Conservation (phyloP, 345 rosid genomes). For the Salix brachista region DNA sequence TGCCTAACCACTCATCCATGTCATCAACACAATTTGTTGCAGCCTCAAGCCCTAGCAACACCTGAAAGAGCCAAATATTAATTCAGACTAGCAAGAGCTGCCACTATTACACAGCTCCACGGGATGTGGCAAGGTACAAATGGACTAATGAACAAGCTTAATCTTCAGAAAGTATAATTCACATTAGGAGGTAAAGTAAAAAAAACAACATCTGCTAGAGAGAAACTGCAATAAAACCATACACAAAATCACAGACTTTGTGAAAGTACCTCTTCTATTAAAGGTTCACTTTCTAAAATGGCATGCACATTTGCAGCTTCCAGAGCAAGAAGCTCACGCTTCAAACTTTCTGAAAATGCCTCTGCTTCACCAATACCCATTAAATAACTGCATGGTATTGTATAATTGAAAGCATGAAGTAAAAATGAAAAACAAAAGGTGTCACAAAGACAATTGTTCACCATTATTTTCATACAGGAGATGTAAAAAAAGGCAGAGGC, state of each 20-base stretch:
- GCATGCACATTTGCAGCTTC: conserved; percentile 99
- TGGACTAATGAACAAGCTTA: neutral
- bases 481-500: neutral
- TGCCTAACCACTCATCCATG: conserved; percentile 98
- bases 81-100: neutral
- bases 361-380: conserved; percentile 99
- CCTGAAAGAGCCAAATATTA: conserved; percentile 47
- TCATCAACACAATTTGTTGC: conserved; percentile 92
- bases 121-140: neutral
- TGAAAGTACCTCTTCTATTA: conserved; percentile 73
- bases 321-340: conserved; percentile 93
- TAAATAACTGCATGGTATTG: conserved; percentile 62
- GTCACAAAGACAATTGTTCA: neutral
- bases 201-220: neutral
- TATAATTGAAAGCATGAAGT: conserved; percentile 7
- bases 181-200: neutral
- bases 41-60: conserved; percentile 88
- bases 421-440: neutral
- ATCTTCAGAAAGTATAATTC: neutral
- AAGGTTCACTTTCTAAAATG: conserved; percentile 91
- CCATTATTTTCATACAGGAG: neutral
- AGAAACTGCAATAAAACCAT: neutral
- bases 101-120: neutral
- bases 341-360: conserved; percentile 96
- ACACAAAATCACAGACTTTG: neutral